phyloP scores from a whole-genome alignment of 768 basidiomycete genomes.

The Strobilomyces dryophilus region DNA sequence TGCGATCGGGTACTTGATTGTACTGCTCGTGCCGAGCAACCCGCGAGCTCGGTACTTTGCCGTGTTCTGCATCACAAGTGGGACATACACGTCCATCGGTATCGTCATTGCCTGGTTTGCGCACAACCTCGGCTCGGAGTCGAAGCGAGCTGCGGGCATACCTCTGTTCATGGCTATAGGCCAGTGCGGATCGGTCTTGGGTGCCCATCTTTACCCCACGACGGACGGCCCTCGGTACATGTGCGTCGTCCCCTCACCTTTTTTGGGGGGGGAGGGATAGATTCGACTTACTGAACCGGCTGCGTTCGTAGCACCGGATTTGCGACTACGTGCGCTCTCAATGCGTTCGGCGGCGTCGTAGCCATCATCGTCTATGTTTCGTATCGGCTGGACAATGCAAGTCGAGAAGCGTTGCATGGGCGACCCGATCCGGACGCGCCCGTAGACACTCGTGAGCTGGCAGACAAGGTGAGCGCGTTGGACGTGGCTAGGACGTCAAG shows the following conservation, averaged over 20 bases:
- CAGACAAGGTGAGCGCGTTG: conserved; percentile 49
- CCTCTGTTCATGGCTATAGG: conserved; percentile 80
- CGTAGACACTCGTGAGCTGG: conserved; percentile 61
- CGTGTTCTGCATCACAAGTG: conserved; percentile 70
- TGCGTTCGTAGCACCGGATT: conserved; percentile 43
- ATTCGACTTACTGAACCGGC: neutral
- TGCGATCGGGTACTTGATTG: conserved; percentile 53
- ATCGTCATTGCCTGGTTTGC: conserved; percentile 76
- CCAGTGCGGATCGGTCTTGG: conserved; percentile 72
- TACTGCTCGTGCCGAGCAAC: conserved; percentile 51
- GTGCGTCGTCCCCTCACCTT: conserved; percentile 34
- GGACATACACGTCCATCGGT: conserved; percentile 75
- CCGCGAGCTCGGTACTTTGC: conserved; percentile 71
- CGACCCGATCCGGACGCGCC: conserved; percentile 39
- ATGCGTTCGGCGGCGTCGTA: conserved; percentile 12
- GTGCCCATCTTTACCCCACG: conserved; percentile 67
- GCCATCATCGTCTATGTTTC: conserved; percentile 53
- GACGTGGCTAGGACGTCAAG: neutral
- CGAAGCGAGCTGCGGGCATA: conserved; percentile 71
- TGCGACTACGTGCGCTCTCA: conserved; percentile 41
- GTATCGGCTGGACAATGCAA: conserved; percentile 57
- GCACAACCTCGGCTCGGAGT: conserved; percentile 75
- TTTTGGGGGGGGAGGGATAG: neutral
- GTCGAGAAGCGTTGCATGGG: conserved; percentile 51
- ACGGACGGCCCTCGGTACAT: conserved; percentile 62